These are phyloP conservation scores for Globisporangium perplexum DNA, from an alignment of 352 stramenopile species.

Conservation along the genomic window DNA sequence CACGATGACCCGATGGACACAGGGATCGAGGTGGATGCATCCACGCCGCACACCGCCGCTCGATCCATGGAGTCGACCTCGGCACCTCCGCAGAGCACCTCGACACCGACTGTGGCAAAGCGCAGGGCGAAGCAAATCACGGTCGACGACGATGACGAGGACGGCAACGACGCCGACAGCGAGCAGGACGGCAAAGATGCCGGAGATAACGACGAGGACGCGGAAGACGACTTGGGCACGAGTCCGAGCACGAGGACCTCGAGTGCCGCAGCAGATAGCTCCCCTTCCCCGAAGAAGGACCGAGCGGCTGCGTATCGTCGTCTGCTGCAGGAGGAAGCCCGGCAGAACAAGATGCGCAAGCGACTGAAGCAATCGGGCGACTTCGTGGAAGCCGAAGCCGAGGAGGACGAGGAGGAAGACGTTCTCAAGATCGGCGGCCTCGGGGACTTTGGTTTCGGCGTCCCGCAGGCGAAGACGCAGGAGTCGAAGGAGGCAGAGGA, in stretches of 20 bases:
- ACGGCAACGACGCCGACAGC: slow-evolving; percentile 61
- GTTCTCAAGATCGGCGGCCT: slow-evolving; percentile 77
- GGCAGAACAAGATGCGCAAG: slow-evolving; percentile 48
- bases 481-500: slow-evolving; percentile 76
- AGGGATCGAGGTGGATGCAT: no score
- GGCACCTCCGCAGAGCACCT: background rate
- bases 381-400: slow-evolving; percentile 80
- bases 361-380: slow-evolving; percentile 42
- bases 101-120: slow-evolving; percentile 10
- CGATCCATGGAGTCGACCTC: background rate
- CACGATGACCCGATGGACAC: no score
- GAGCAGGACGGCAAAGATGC: slow-evolving; percentile 47
- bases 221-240: slow-evolving; percentile 10
- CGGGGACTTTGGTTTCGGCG: slow-evolving; percentile 82
- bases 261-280: background rate
- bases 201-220: slow-evolving; percentile 15
- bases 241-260: no score
- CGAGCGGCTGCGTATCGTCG: slow-evolving; percentile 62
- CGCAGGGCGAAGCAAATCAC: slow-evolving; percentile 33
- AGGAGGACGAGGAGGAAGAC: slow-evolving; percentile 84
- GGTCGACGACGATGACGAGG: slow-evolving; percentile 19
- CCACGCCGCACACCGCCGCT: background rate
- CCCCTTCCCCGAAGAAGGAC: slow-evolving; percentile 28
- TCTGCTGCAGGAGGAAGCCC: slow-evolving; percentile 56
- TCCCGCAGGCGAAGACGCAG: slow-evolving; percentile 57